Base-by-base conservation (phyloP, 768 basidiomycete species). In the Collybia sordida region DNA sequence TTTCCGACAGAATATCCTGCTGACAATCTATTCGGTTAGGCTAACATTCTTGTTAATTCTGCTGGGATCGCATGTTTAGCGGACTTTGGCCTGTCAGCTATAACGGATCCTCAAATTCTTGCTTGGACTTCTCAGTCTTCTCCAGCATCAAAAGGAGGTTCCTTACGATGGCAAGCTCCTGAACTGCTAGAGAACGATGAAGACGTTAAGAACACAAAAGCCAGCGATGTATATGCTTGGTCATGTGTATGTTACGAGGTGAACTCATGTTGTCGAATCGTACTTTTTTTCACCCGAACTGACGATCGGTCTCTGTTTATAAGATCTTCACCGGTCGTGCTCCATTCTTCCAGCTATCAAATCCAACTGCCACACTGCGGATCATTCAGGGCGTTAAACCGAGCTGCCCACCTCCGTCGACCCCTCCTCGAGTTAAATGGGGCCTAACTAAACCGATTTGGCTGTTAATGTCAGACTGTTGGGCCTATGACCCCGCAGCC, bases 51-150 rank as follows among this genome's bases (percentile, higher is more conserved):
- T 7, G 23, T 42, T 7, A 25, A 59, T 6, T 34, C 42, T 14
- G 60, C 61, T 19, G 58, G 53, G 14, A 51, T 57, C 22, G 64
- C 62, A 15, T 58, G 60, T 15, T 51, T 67, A 6, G 58, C 59
- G 1, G 66, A 66, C 54, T 66, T 68, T 47, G 65, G 65, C 17
- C 49, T 66, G 2, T 61, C 64, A 2, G 55, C 58, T 3, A 47
- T 62, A 3, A 50, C 50, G 1, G 63, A 64, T 19, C 42, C 62
- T 11, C 25, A 7, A 31, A 45, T 45, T 15, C 12, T 24, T 3
- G 9, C 28, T 45, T 45, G 43, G 43, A 45, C n/a, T n/a, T 45
- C 43, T 11, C 27, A 31, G 15, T 45, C 43, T 19, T 31, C 28
- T 31, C 28, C 34, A 24, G 28, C 17, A 21, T 45, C 17, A 2